These are phyloP conservation scores for Carex kokanica DNA, from an alignment of 176 grass and related monocot species.

Conservation along the genomic window DNA sequence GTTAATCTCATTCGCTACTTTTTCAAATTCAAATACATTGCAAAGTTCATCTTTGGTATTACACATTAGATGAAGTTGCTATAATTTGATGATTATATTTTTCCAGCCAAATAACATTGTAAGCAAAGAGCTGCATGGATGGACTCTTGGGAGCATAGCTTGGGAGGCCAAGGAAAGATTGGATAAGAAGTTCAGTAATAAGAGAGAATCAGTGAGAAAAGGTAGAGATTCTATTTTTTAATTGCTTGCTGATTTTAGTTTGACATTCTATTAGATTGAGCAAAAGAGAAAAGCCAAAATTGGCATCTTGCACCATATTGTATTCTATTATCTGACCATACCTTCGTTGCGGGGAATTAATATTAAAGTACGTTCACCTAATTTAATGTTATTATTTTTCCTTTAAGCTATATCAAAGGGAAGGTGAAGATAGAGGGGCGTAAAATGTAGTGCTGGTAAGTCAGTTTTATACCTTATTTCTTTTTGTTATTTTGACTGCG, in stretches of 20 bases:
- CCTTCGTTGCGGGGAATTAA: neutral
- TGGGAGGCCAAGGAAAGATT: constrained; percentile 83
- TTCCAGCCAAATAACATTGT: constrained; percentile 42
- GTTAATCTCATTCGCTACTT: too few species aligned
- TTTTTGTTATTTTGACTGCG: too few species aligned
- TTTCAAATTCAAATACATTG: too few species aligned
- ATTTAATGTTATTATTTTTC: too few species aligned
- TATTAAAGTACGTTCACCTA: too few species aligned
- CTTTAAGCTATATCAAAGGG: too few species aligned
- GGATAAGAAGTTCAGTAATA: constrained; percentile 58
- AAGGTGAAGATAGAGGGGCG: too few species aligned
- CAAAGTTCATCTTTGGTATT: too few species aligned
- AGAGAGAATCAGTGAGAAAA: constrained; percentile 39
- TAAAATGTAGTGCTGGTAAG: too few species aligned
- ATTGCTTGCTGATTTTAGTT: neutral
- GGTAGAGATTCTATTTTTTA: constrained; percentile 19
- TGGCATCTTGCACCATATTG: neutral
- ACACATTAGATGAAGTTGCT: neutral
- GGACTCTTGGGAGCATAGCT: constrained; percentile 56
- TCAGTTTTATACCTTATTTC: too few species aligned
- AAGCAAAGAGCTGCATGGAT: constrained; percentile 41
- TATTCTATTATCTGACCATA: neutral
- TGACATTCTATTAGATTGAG: neutral
- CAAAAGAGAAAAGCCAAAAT: neutral
- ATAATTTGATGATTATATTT: neutral